Evolutionary conservation across 768 basidiomycete species (phyloP).

Genomic region (Tubosaeta brunneosetosa): DNA sequence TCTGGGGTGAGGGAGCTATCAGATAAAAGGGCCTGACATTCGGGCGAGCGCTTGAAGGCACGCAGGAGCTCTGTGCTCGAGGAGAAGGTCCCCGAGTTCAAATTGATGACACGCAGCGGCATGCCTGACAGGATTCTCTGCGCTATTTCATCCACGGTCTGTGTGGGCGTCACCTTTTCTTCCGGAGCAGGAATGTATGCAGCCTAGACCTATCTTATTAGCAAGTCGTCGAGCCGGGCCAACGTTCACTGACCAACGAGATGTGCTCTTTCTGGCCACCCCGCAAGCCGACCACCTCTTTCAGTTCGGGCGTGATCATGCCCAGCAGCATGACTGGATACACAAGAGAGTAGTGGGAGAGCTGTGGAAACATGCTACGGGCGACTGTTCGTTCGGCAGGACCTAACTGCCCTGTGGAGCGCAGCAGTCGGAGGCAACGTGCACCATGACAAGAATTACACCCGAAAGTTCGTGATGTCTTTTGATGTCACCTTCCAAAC

Average conservation of each 20-base stretch:
- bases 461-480: not conserved
- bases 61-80: slow-evolving; percentile 16
- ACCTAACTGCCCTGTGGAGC: not conserved
- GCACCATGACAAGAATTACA: not conserved
- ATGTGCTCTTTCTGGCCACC: not conserved
- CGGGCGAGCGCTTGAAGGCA: slow-evolving; percentile 12
- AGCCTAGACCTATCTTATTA: not conserved
- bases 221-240: not conserved
- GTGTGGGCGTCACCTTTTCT: slow-evolving; percentile 5
- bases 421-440: not conserved
- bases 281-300: not conserved
- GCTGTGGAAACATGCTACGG: slow-evolving; percentile 1
- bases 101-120: slow-evolving; percentile 22
- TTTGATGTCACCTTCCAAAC: no score
- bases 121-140: slow-evolving; percentile 17
- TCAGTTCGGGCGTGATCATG: slow-evolving; percentile 3
- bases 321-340: slow-evolving; percentile 9
- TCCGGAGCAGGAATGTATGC: not conserved
- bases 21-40: slow-evolving; percentile 11
- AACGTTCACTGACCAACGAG: slow-evolving; percentile 1
- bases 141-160: slow-evolving; percentile 16
- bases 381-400: not conserved
- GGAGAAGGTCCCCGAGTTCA: slow-evolving; percentile 17
- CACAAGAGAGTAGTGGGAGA: slow-evolving; percentile 3
- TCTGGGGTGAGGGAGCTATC: slow-evolving; percentile 4